phyloP scores from a whole-genome alignment of 805 yeast genomes.

The Teunomyces stri region DNA sequence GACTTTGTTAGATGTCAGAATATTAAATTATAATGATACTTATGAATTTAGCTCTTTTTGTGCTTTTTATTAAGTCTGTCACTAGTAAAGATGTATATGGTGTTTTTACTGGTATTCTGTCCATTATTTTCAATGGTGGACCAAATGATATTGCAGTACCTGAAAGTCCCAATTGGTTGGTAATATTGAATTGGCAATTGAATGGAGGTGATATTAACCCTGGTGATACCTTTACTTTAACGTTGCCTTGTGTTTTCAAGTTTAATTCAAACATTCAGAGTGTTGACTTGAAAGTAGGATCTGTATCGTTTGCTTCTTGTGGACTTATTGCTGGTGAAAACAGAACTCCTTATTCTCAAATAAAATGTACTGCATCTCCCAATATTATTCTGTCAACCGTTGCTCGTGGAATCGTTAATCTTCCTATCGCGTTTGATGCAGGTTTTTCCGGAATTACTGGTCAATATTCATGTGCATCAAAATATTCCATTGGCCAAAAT shows the following conservation, averaged over 20 bases:
- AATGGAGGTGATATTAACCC: constrained; percentile 2
- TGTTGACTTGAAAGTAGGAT: constrained; percentile 7
- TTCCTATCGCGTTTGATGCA: constrained; percentile 22
- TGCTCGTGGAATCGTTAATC: constrained; percentile 7
- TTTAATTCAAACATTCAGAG: constrained; percentile 7
- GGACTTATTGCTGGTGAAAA: constrained; percentile 8
- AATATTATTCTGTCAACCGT: not conserved
- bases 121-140: not conserved
- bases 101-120: too few species aligned
- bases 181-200: constrained; percentile 8
- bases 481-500: constrained; percentile 18
- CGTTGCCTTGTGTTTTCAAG: constrained; percentile 14
- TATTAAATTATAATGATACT: too few species aligned
- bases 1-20: too few species aligned
- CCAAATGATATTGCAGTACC: too few species aligned
- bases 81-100: too few species aligned
- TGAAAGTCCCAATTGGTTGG: too few species aligned
- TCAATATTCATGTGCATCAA: constrained; percentile 16
- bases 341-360: constrained; percentile 3
- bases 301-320: constrained; percentile 21
- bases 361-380: constrained; percentile 9
- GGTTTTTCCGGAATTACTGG: constrained; percentile 6
- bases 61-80: too few species aligned
- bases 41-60: too few species aligned
- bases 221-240: constrained; percentile 17